phyloP scores from a whole-genome alignment of 2,329 filamentous ascomycete species.

The Pestalotiopsis sp. region DNA sequence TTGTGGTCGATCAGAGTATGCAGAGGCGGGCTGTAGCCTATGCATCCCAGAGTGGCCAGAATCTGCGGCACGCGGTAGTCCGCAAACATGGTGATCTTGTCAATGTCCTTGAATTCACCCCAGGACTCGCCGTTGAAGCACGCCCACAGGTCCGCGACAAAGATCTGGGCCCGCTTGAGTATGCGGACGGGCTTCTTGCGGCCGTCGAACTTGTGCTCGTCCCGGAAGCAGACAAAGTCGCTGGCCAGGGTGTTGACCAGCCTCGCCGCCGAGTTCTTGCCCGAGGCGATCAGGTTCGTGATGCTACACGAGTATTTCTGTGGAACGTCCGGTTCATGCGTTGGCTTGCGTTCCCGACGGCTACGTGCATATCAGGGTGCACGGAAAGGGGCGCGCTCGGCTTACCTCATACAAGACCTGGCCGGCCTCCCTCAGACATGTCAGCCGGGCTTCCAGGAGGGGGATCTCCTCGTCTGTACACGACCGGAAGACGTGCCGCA shows the following conservation, averaged over 20 bases:
- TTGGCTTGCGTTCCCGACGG: conserved; percentile 19
- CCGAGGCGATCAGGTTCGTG: conserved; percentile 71
- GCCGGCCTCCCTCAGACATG: conserved; percentile 82
- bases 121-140: conserved; percentile 83
- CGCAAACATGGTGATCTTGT: conserved; percentile 97
- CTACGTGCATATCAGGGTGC: background rate
- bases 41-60: conserved; percentile 77
- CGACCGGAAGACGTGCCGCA: conserved; percentile 82
- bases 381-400: conserved; percentile 18
- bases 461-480: conserved; percentile 87
- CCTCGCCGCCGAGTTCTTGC: conserved; percentile 76
- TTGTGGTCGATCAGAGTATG: conserved; percentile 69
- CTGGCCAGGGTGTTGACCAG: conserved; percentile 81
- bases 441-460: conserved; percentile 74
- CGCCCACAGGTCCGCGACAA: conserved; percentile 96
- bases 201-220: conserved; percentile 76
- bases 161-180: conserved; percentile 92
- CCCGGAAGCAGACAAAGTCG: conserved; percentile 84
- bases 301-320: conserved; percentile 79
- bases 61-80: conserved; percentile 98
- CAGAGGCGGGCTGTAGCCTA: conserved; percentile 82
- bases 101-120: conserved; percentile 86
- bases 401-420: conserved; percentile 75
- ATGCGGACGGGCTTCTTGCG: conserved; percentile 73
- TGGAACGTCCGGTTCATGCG: conserved; percentile 21